Evolutionary conservation across 225 moss, liverwort and hornwort species (phyloP), one percentile per base, ranked within the genome.

Genomic region (Lunularia cruciata): DNA sequence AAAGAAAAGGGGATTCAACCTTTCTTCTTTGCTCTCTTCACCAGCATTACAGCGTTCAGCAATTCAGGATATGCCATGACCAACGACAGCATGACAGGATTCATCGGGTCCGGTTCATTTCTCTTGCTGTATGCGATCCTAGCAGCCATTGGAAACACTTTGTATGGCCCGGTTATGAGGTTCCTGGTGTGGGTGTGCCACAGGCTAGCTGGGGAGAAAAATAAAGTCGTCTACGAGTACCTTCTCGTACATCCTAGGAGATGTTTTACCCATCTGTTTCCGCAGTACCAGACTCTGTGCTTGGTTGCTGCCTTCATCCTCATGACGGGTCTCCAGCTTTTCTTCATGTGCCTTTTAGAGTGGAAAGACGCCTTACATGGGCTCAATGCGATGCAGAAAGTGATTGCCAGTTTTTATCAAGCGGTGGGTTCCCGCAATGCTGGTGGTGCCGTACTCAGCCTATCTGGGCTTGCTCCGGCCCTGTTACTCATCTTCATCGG

Each of bases 71-170:
- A 79, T 60, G 20, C 32, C 43, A 34, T 79, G 63, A 75, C 64
- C 54, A 85, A 88, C 26, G 88, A 90, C 22, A 88, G 81, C 72
- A 83, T 90, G 82, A 26, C 81, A 33, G 51, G 82, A 0, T 93
- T 93, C 62, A 60, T 55, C 23, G 65, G 60, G 15, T 69, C 85
- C 1, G 67, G 63, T 16, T 71, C 75, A 0, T 75, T 92, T 66
- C 78, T 90, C 22, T 23, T 87, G 2, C 42, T 79, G 43, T 77
- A 87, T n/a, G 69, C 69, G 0, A 10, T 76, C n/a, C 75, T 90
- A 15, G 73, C 84, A 8, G 79, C 86, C 9, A 61, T 76, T 35
- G 90, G 90, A 0, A 87, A 90, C 71, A 78, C 81, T 49, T 63
- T 89, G 66, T 90, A 88, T 15, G 78, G 85, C 9, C 81, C 86